Conservation (phyloP, 495 filamentous ascomycete genomes). For the Paragyromitra xinjiangensis region DNA sequence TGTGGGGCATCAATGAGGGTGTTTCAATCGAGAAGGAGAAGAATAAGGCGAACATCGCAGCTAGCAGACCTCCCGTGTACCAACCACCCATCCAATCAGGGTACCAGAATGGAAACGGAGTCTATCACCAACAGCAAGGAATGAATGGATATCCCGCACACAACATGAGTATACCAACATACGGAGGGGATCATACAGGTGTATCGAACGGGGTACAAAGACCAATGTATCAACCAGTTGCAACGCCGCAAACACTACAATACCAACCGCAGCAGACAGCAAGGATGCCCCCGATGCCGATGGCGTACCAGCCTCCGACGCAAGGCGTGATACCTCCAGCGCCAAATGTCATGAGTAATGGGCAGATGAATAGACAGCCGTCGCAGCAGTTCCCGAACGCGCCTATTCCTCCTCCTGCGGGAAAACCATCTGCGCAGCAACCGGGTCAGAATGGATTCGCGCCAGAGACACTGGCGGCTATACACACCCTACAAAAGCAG, state of each 20-base stretch:
- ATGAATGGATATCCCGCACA: conserved; percentile 2
- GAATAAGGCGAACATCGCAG: conserved; percentile 59
- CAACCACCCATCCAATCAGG: conserved; percentile 7
- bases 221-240: conserved; percentile 10
- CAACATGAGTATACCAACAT: conserved; percentile 7
- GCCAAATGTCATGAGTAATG: neutral
- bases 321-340: neutral
- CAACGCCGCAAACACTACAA: neutral
- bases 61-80: conserved; percentile 16
- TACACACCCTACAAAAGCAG: conserved; percentile 39
- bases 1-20: conserved; percentile 71
- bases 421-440: conserved; percentile 10
- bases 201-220: neutral
- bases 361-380: neutral
- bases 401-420: conserved; percentile 31
- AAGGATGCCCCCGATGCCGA: conserved; percentile 40
- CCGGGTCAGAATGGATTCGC: neutral
- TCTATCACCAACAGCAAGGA: conserved; percentile 2
- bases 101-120: conserved; percentile 24
- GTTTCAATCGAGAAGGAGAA: conserved; percentile 76
- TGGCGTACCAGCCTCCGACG: conserved; percentile 33
- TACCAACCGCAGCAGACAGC: conserved; percentile 7
- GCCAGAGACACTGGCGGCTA: conserved; percentile 31
- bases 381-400: conserved; percentile 37
- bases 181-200: conserved; percentile 2